Conservation (phyloP, 441 rosid genomes). For the Gossypium aridum region DNA sequence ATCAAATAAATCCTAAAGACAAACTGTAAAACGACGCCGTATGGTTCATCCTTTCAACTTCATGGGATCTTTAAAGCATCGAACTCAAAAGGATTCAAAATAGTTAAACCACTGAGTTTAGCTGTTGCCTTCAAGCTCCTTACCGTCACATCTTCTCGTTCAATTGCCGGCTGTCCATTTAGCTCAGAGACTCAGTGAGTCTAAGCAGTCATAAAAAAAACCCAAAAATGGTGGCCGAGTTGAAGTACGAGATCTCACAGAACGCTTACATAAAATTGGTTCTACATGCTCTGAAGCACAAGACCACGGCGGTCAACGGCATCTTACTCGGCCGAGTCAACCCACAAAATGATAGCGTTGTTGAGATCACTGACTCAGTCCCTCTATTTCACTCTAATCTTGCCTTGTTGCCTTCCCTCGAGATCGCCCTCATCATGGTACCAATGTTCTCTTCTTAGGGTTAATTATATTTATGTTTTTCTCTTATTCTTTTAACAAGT, state of each 20-base stretch:
- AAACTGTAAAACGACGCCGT: background rate
- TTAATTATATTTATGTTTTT: background rate
- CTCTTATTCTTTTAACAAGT: background rate
- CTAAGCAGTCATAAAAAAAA: background rate
- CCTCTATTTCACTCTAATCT: slow-evolving; percentile 90
- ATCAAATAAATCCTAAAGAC: background rate
- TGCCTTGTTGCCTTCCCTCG: slow-evolving; percentile 82
- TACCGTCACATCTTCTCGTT: background rate
- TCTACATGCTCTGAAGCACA: slow-evolving; percentile 78
- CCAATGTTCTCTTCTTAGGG: background rate
- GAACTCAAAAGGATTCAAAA: background rate
- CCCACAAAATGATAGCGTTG: slow-evolving; percentile 32
- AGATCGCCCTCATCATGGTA: slow-evolving; percentile 92
- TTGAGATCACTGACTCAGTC: slow-evolving; percentile 78
- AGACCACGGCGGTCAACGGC: slow-evolving; percentile 79
- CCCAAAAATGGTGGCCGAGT: slow-evolving; percentile 29
- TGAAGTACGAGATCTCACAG: slow-evolving; percentile 70
- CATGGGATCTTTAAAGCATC: background rate
- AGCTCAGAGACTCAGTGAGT: background rate
- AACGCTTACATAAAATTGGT: slow-evolving; percentile 82
- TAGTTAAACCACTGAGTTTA: background rate
- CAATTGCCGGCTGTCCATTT: background rate
- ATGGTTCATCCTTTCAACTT: background rate
- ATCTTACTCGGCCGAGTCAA: slow-evolving; percentile 60
- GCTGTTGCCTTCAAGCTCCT: background rate